Evolutionary conservation across 2,329 filamentous ascomycete species (phyloP), one percentile per base, ranked within the genome.

Genomic region (Epichloe festucae): DNA sequence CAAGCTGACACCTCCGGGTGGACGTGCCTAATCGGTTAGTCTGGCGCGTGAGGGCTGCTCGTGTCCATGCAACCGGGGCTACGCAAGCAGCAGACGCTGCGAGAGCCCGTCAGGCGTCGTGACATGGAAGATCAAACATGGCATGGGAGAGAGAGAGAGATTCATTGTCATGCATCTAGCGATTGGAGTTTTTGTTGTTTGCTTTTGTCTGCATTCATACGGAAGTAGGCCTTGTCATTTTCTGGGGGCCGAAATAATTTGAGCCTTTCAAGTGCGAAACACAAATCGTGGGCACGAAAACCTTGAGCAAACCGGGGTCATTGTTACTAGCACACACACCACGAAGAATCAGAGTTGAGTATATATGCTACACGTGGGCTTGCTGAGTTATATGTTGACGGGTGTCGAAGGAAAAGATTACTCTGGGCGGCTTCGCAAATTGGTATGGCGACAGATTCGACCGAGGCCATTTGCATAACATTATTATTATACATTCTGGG

Each of bases 1-100:
- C 68, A 77, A 78, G 59, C 73, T 81, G 57, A 77, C 77, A 62
- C 68, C 70, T 45, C 59, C 70, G 39, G 59, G 59, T 10, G 47
- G 48, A 40, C 12, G 10, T 39, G 50, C 41, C 52, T 52, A 14
- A 40, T 7, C 34, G 44, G 36, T 39, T 19, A 17, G n/a, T 14
- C 7, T 40, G 8, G 15, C 15, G 15, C 8, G 39, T 3, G 39
- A 40, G n/a, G 15, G 46, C 21, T 23, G 15, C 19, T 12, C 5
- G 14, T 21, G n/a, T 31, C 8, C 19, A 31, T 34, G 43, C 12
- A 5, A 46, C 11, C 10, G n/a, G 17, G 31, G 31, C 15, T 41
- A 23, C 17, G 35, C n/a, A 39, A 21, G 7, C 17, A 14, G 36
- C 36, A 38, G 36, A 38, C 36, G 15, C 36, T 12, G 36, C 36